These are phyloP conservation scores for Schizochytrium sp. DNA, from an alignment of 108 stramenopile species.

Conservation along the genomic window DNA sequence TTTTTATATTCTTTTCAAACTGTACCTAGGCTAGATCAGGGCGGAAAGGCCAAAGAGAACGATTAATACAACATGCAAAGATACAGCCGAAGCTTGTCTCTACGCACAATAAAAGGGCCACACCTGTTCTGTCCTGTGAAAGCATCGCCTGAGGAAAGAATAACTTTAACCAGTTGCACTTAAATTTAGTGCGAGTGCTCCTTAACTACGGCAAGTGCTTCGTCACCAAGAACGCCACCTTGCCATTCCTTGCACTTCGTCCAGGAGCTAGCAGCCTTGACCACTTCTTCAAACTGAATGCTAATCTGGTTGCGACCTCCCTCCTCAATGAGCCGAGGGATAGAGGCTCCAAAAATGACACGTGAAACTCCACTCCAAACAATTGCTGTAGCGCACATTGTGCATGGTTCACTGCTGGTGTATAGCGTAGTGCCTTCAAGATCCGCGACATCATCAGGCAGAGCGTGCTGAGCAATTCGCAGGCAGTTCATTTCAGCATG, in stretches of 20 bases:
- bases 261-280: background rate
- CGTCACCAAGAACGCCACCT: background rate
- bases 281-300: background rate
- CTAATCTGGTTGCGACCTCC: constrained; percentile 27
- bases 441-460: background rate
- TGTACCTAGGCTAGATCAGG: too few relatives aligned
- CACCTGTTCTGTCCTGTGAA: too few relatives aligned
- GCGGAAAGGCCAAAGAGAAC: too few relatives aligned
- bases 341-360: constrained; percentile 23
- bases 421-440: constrained; percentile 46
- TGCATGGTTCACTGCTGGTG: constrained; percentile 39
- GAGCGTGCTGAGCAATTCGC: constrained; percentile 18
- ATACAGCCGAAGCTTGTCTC: too few relatives aligned
- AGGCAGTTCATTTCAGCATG: constrained; percentile 37
- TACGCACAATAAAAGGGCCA: too few relatives aligned
- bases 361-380: constrained; percentile 42
- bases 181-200: background rate
- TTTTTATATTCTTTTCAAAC: too few relatives aligned
- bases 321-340: background rate
- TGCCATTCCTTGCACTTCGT: background rate
- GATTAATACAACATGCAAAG: too few relatives aligned
- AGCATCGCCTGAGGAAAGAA: too few relatives aligned
- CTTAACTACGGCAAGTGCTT: background rate
- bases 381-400: constrained; percentile 53
- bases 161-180: too few relatives aligned